Evolutionary conservation across 768 basidiomycete species (phyloP).

Genomic region (Jaapia argillacea): DNA sequence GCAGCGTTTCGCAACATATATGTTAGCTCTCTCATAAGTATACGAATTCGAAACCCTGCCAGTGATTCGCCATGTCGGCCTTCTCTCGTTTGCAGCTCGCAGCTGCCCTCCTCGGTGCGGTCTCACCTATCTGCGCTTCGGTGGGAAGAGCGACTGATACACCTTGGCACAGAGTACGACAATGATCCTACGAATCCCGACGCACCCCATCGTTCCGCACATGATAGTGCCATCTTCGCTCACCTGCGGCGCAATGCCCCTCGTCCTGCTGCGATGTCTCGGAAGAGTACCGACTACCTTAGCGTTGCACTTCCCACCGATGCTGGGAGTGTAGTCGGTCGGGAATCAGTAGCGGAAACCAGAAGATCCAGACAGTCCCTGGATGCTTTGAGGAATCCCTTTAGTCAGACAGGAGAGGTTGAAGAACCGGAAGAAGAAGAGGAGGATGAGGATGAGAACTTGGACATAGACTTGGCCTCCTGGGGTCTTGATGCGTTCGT

Average conservation of each 20-base stretch:
- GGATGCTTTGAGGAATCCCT: constrained; percentile 64
- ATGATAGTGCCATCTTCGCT: constrained; percentile 83
- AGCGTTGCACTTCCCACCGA: constrained; percentile 61
- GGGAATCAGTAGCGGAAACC: constrained; percentile 37
- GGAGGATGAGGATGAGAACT: constrained; percentile 36
- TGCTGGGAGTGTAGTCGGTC: constrained; percentile 32
- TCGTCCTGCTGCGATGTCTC: constrained; percentile 29
- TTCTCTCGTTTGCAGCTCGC: constrained; percentile 85
- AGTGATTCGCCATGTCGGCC: constrained; percentile 18
- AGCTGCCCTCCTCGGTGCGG: constrained; percentile 73
- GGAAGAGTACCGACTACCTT: constrained; percentile 54
- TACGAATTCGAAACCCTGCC: too few relatives aligned
- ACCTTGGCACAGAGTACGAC: constrained; percentile 64
- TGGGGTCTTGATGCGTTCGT: constrained; percentile 80
- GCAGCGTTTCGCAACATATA: too few relatives aligned
- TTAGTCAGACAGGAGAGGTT: constrained; percentile 50
- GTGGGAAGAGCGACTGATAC: background rate
- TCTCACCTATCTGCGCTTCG: constrained; percentile 1
- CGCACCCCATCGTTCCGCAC: constrained; percentile 51
- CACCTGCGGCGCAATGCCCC: constrained; percentile 53
- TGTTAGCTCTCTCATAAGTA: too few relatives aligned
- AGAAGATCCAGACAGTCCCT: constrained; percentile 47
- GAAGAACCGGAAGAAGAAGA: constrained; percentile 37
- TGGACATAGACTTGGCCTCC: constrained; percentile 74
- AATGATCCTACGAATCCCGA: constrained; percentile 69